A percentile compares a stretch with the other conserved stretches of the same genome.
phyloP scores from a whole-genome alignment of 345 rosid species.

The Sonneratia caseolaris region DNA sequence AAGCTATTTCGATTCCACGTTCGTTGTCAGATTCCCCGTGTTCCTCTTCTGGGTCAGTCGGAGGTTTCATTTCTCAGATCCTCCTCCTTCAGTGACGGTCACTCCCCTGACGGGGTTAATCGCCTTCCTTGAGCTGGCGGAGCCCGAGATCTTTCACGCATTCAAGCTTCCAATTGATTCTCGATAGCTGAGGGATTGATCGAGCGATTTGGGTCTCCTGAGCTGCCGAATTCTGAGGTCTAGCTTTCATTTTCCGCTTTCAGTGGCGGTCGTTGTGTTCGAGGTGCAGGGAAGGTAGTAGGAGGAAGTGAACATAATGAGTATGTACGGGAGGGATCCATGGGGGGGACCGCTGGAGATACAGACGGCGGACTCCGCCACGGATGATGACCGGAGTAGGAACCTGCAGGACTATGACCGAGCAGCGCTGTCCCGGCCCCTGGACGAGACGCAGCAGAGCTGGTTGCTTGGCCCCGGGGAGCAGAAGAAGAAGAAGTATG shows the following conservation, averaged over 20 bases:
- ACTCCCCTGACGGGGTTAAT: neutral
- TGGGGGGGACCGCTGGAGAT: slow-evolving; percentile 99
- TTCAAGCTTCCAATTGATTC: no score
- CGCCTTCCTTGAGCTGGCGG: neutral
- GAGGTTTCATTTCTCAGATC: neutral
- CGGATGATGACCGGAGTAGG: slow-evolving; percentile 90
- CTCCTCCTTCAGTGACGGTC: neutral
- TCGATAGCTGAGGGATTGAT: no score
- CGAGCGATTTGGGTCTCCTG: neutral
- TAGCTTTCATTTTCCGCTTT: neutral
- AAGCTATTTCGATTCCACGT: neutral
- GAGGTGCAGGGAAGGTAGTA: neutral
- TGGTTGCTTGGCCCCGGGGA: slow-evolving; percentile 91
- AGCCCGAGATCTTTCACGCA: no score
- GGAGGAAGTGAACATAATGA: neutral
- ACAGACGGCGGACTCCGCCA: slow-evolving; percentile 83
- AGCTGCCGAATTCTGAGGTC: neutral
- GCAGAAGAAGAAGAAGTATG: slow-evolving; percentile 94
- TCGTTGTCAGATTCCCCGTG: neutral
- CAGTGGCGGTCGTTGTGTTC: neutral
- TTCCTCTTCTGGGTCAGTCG: neutral
- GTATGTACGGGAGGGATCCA: slow-evolving; percentile 94
- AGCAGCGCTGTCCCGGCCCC: slow-evolving; percentile 71
- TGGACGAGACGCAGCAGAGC: slow-evolving; percentile 99
- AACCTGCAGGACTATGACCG: slow-evolving; percentile 75